Base-by-base conservation (phyloP, 2,329 filamentous ascomycete species). In the Talaromyces marneffei region DNA sequence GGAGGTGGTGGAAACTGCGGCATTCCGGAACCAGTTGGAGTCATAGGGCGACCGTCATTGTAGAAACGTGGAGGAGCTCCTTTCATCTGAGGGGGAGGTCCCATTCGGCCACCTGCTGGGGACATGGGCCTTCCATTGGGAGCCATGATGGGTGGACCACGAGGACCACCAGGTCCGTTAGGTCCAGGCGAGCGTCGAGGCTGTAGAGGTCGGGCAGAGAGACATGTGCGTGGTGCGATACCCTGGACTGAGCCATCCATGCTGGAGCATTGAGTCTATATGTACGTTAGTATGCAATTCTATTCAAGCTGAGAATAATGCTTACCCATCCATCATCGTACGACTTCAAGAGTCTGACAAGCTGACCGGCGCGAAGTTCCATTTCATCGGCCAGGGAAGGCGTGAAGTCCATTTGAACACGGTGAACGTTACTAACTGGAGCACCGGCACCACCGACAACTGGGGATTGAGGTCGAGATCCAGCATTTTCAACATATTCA, bases 291-390 rank as follows among this genome's bases (percentile, higher is more conserved):
- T 74, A 55, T 52, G 8, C 12, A 73, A 66, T 48, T 57, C 63
- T 73, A 67, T 71, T 58, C 60, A 42, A 29, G 14, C 4, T 14
- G 3, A 59, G 33, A 10, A 35, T 25, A 60, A 16, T 33, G 83
- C 89, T 83, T 84, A 93, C 90, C 94, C 94, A 99, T 70, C 94
- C 94, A 77, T 99, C 94, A 72, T 99, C 94, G 70, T 97, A 99
- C 77, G 96, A 92, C 71, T 97, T 93, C 57, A 97, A 81, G 65
- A 99, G 80, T 65, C 93, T 85, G 56, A 97, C 91, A 54, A 99
- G 82, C 65, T 95, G 87, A 57, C 94, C 94, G 62, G 88, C 85
- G 65, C 81, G 84, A 48, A 99, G 82, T 65, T 86, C 89, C 70
- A 99, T 81, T 77, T 99, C 94, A 71, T 99, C 94, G 5, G 91